Evolutionary conservation across 1,139 yeast genomes (phyloP).

Genomic region (Taphrina betulina): DNA sequence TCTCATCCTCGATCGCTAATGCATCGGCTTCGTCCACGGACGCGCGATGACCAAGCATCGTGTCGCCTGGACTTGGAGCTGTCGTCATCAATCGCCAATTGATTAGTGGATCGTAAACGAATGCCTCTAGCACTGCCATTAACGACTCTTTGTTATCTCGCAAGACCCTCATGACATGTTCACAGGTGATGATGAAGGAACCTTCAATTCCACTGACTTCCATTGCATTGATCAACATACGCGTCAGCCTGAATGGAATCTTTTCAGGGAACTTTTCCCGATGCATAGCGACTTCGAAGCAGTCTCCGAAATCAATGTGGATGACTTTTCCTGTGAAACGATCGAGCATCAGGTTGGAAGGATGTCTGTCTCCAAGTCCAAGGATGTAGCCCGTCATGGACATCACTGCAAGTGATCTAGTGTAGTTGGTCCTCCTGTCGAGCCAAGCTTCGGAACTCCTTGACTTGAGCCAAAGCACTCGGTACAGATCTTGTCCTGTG

Average conservation of each 20-base stretch:
- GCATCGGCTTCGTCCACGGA: constrained; percentile 55
- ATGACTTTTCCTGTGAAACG: constrained; percentile 90
- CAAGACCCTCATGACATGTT: constrained; percentile 91
- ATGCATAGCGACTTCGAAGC: constrained; percentile 96
- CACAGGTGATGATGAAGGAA: constrained; percentile 92
- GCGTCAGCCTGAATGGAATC: constrained; percentile 92
- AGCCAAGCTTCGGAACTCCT: constrained; percentile 97
- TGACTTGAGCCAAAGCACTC: constrained; percentile 93
- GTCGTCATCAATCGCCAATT: constrained; percentile 78
- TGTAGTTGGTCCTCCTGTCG: constrained; percentile 92
- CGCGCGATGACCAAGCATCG: constrained; percentile 66
- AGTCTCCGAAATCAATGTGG: constrained; percentile 98
- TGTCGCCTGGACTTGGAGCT: constrained; percentile 67
- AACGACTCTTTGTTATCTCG: constrained; percentile 92
- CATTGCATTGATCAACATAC: constrained; percentile 98
- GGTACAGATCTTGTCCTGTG: constrained; percentile 91
- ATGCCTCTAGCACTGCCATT: constrained; percentile 97
- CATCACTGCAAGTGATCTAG: constrained; percentile 95
- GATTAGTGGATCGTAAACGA: constrained; percentile 96
- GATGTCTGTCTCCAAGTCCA: constrained; percentile 97
- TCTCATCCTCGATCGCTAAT: constrained; percentile 4
- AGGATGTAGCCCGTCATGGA: constrained; percentile 96
- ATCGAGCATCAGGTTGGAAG: constrained; percentile 93
- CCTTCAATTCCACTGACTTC: constrained; percentile 99
- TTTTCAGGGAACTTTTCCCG: constrained; percentile 97